Evolutionary conservation across 306 rosid genomes (phyloP).

Genomic region (Cucumis melo): DNA sequence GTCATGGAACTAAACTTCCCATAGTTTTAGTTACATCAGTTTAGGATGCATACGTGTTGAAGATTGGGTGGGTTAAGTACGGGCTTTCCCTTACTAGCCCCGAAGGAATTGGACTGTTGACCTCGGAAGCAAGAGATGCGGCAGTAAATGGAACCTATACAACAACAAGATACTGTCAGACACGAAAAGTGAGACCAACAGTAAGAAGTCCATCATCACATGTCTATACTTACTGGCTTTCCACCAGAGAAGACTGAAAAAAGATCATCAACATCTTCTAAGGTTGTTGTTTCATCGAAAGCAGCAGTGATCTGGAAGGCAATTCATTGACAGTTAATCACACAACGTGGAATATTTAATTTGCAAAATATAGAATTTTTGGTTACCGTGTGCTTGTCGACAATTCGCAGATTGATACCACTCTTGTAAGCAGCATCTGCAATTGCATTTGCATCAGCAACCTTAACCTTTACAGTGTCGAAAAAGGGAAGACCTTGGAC

Average conservation of each 20-base stretch:
- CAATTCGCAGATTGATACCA: conserved; percentile 60
- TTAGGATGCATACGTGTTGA: conserved; percentile 53
- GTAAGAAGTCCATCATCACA: neutral
- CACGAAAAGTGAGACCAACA: neutral
- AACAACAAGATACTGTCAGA: neutral
- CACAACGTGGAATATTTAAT: conserved; percentile 7
- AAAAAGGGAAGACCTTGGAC: conserved; percentile 91
- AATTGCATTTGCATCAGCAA: conserved; percentile 55
- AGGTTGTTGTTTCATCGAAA: conserved; percentile 89
- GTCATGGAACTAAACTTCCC: neutral
- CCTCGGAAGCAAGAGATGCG: conserved; percentile 81
- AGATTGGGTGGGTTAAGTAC: conserved; percentile 76
- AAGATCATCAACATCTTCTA: conserved; percentile 88
- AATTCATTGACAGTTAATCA: conserved; percentile 8
- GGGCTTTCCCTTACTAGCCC: conserved; percentile 63
- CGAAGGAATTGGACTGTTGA: conserved; percentile 52
- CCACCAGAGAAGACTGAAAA: conserved; percentile 65
- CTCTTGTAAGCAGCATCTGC: conserved; percentile 59
- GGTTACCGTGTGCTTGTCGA: conserved; percentile 71
- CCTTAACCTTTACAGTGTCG: conserved; percentile 81
- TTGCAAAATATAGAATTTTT: conserved; percentile 1
- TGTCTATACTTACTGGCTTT: conserved; percentile 34
- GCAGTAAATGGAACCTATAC: conserved; percentile 79
- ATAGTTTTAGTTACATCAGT: neutral
- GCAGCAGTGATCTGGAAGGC: conserved; percentile 72